Base-by-base conservation (phyloP, 148 eudicot genomes). In the Arctostaphylos glauca region DNA sequence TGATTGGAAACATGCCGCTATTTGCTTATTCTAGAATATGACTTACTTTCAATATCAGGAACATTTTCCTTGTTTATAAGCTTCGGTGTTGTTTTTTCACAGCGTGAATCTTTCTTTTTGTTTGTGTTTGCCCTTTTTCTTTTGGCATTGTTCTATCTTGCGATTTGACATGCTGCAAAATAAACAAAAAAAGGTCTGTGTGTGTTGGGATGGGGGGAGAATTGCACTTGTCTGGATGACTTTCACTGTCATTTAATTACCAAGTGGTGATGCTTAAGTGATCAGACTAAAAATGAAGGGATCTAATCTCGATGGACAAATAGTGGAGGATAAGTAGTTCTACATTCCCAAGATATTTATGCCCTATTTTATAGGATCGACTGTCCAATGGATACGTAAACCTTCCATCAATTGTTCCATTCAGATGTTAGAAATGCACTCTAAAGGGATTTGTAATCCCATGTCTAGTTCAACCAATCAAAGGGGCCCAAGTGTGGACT, bases 71-170 rank as follows among this genome's bases (percentile, higher is more conserved):
- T 76, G 58, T 79, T 76, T 78, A 79, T 79, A 52, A 13, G 50
- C 81, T 54, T 77, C 86, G 19, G 75, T 84, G 84, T 84, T 64
- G 86, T 81, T 84, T 84, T 66, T 84, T 50, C 83, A 44, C 86
- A 47, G 66, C 21, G n/a, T 23, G 83, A 67, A 52, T 81, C 83
- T 80, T 73, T 41, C 83, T 84, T 81, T 84, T 66, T 76, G 81
- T 43, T 84, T 81, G 77, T 81, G 83, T 83, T 74, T 53, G 74
- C 64, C 76, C 5, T 68, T 84, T 84, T 77, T 52, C 54, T 52
- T 52, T 52, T 52, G 9, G 74, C 6, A 25, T 75, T 76, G 76
- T 76, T 76, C 74, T 48, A 18, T 41, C 16, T 52, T 68, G 59
- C 25, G 66, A 80, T 84, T 50, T 19, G 86, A 74, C 12, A 41